Conservation (phyloP, 2,329 filamentous ascomycete species). For the Colletotrichum sp. region DNA sequence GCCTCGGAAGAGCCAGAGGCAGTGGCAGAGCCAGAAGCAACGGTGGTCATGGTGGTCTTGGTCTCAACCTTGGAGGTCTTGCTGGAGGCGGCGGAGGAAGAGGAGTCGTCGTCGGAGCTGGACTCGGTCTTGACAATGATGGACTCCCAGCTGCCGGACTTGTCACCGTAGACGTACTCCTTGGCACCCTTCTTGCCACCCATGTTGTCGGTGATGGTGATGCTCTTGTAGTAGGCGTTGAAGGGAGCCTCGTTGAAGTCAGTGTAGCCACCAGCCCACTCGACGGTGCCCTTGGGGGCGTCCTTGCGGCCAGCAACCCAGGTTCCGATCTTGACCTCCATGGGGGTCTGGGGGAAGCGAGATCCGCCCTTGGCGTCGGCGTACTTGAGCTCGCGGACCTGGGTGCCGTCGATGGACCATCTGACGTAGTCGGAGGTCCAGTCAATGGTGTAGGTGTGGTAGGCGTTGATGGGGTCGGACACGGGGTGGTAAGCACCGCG, state of each 20-base stretch:
- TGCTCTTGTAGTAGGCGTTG: slow-evolving; percentile 60
- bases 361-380: slow-evolving; percentile 62
- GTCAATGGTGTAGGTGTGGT: slow-evolving; percentile 71
- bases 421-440: slow-evolving; percentile 69
- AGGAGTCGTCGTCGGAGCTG: slow-evolving; percentile 12
- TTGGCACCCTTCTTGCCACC: slow-evolving; percentile 52
- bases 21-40: slow-evolving; percentile 7
- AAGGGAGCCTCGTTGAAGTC: slow-evolving; percentile 59
- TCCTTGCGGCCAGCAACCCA: slow-evolving; percentile 65
- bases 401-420: slow-evolving; percentile 68
- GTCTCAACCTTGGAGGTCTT: slow-evolving; percentile 20
- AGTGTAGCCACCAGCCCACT: slow-evolving; percentile 68
- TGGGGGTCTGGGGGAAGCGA: slow-evolving; percentile 75
- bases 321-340: slow-evolving; percentile 72
- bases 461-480: slow-evolving; percentile 54
- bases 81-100: slow-evolving; percentile 18
- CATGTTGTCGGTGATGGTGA: slow-evolving; percentile 59
- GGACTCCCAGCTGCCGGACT: slow-evolving; percentile 53
- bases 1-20: background rate
- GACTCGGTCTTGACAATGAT: slow-evolving; percentile 49
- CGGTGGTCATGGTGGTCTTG: slow-evolving; percentile 20
- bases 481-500: slow-evolving; percentile 70
- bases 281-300: slow-evolving; percentile 73
- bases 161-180: slow-evolving; percentile 58
- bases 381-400: slow-evolving; percentile 69